Conservation (phyloP, 345 rosid genomes). For the Barbarea vulgaris region DNA sequence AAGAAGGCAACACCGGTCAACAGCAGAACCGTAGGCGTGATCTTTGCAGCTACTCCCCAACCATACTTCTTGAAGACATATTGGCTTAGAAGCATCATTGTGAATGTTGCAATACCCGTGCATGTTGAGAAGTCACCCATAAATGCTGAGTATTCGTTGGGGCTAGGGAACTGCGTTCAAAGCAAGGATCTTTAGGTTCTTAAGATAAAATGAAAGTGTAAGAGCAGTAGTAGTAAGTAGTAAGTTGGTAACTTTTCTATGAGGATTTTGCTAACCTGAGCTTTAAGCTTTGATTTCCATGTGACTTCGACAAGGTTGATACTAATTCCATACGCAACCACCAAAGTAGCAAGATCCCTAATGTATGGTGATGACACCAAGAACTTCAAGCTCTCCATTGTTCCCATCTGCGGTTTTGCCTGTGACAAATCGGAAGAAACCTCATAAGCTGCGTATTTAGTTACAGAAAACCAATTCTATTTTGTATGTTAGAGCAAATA, state of each 20-base stretch:
- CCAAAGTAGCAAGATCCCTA: slow-evolving; percentile 93
- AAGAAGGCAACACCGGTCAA: slow-evolving; percentile 94
- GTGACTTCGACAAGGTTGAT: slow-evolving; percentile 98
- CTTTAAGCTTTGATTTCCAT: slow-evolving; percentile 99
- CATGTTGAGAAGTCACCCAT: slow-evolving; percentile 99
- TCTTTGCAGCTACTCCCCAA: slow-evolving; percentile 97
- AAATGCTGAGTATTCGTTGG: slow-evolving; percentile 93
- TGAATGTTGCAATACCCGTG: slow-evolving; percentile 90
- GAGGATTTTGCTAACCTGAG: slow-evolving; percentile 53
- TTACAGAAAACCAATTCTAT: too few species aligned
- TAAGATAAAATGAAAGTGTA: too few species aligned
- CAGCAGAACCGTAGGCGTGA: slow-evolving; percentile 90
- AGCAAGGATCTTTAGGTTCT: background rate
- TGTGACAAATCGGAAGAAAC: slow-evolving; percentile 41
- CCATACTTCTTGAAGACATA: slow-evolving; percentile 82
- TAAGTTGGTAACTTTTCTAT: too few species aligned
- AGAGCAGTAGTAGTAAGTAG: too few species aligned
- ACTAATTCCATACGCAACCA: slow-evolving; percentile 98
- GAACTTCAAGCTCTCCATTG: slow-evolving; percentile 97
- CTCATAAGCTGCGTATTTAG: background rate
- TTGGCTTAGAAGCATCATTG: slow-evolving; percentile 96
- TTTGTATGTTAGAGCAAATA: too few species aligned
- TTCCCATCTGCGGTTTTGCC: slow-evolving; percentile 94
- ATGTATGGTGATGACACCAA: slow-evolving; percentile 86
- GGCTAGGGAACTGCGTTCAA: slow-evolving; percentile 80